phyloP scores from a whole-genome alignment of 2,329 filamentous ascomycete species.

The Sarocladium kiliense region DNA sequence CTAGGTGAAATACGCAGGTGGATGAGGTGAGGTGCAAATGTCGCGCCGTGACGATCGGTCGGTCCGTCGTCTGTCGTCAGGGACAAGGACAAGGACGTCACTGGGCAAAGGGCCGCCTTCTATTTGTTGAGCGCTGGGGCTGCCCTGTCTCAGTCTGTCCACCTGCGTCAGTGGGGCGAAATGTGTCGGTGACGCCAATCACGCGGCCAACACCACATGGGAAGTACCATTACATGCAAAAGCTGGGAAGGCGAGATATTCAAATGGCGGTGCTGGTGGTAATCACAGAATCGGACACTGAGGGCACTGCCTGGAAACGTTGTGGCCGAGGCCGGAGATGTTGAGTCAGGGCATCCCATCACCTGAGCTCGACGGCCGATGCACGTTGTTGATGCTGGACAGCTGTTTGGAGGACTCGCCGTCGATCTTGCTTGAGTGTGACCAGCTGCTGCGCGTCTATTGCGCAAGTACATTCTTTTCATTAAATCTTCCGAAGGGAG shows the following conservation, averaged over 20 bases:
- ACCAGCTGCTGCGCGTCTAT: too few relatives aligned
- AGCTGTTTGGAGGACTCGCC: background rate
- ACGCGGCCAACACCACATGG: background rate
- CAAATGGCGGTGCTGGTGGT: too few relatives aligned
- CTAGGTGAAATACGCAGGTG: background rate
- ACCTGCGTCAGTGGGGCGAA: conserved; percentile 3
- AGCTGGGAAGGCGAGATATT: too few relatives aligned
- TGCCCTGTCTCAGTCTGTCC: background rate
- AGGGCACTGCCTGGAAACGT: too few relatives aligned
- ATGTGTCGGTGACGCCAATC: background rate
- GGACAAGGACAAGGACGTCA: background rate
- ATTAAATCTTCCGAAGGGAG: too few relatives aligned
- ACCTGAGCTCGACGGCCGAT: background rate
- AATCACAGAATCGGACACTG: too few relatives aligned
- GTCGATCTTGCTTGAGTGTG: background rate
- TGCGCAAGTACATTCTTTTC: too few relatives aligned
- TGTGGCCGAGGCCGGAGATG: too few relatives aligned
- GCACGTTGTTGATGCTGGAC: background rate
- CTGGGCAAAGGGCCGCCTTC: background rate
- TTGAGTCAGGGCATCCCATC: too few relatives aligned
- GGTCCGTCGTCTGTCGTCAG: background rate
- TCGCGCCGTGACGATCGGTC: background rate
- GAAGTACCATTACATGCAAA: too few relatives aligned
- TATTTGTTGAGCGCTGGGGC: background rate
- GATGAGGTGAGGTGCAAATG: background rate